Evolutionary conservation across 129 eudicot species (phyloP).

Genomic region (Flaveria brownii): DNA sequence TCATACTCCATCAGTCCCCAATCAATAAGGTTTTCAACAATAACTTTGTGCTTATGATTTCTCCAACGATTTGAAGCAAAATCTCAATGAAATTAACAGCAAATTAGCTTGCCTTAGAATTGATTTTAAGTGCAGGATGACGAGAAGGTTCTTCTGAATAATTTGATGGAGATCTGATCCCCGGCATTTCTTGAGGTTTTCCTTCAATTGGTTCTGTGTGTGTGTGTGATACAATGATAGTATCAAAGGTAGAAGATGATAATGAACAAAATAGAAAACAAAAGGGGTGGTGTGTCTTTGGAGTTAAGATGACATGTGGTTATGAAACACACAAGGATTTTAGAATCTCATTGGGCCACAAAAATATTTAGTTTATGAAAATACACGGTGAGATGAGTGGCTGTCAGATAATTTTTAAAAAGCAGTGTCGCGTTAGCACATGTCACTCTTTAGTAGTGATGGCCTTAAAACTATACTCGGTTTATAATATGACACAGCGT

Average conservation of each 20-base stretch:
- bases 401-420: background rate
- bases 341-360: background rate
- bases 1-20: no score
- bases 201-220: no score
- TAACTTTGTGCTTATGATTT: no score
- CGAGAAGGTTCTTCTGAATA: slow-evolving; percentile 76
- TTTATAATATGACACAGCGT: no score
- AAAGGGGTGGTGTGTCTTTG: background rate
- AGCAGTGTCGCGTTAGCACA: slow-evolving; percentile 3
- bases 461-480: no score
- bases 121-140: slow-evolving; percentile 66
- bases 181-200: slow-evolving; percentile 56
- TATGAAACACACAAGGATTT: background rate
- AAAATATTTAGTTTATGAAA: background rate
- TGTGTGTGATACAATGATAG: background rate
- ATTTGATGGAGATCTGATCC: slow-evolving; percentile 63
- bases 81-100: no score
- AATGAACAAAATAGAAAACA: background rate
- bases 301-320: slow-evolving; percentile 5
- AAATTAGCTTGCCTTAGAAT: slow-evolving; percentile 56
- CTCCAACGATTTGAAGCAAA: no score
- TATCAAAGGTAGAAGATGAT: slow-evolving; percentile 2
- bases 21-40: no score
- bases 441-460: no score
- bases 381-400: slow-evolving; percentile 25